Percentiles rank a stretch among this genome's conserved stretches.
These are phyloP conservation scores for Heracleum sosnowskyi DNA, from an alignment of 129 eudicot genomes.

Conservation along the genomic window DNA sequence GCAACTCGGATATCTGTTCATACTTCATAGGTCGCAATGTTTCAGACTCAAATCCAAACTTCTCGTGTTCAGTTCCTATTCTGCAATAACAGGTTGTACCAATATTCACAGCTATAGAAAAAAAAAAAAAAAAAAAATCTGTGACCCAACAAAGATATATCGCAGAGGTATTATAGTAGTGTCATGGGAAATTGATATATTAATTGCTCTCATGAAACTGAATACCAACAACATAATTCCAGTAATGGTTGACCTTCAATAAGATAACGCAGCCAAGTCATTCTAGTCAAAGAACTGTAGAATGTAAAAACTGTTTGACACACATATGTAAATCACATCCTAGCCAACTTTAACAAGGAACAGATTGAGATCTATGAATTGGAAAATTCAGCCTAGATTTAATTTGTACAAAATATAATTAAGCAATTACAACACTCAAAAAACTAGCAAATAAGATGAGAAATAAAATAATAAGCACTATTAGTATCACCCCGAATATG, in stretches of 20 bases:
- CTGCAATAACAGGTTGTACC: constrained; percentile 36
- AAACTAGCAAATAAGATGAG: not conserved
- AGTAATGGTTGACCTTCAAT: not conserved
- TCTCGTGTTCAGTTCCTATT: constrained; percentile 98
- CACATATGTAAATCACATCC: not conserved
- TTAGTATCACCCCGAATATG: not conserved
- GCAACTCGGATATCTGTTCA: constrained; percentile 82
- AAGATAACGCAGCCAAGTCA: not conserved
- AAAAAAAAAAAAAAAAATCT: not conserved
- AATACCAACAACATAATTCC: not conserved
- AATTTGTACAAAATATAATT: not conserved
- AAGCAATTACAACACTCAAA: not conserved
- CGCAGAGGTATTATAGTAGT: not conserved
- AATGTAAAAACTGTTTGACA: not conserved
- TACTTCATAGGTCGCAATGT: constrained; percentile 83
- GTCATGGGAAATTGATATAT: not conserved
- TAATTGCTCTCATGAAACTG: not conserved
- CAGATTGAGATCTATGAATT: not conserved
- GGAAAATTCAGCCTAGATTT: not conserved
- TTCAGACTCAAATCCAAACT: constrained; percentile 81
- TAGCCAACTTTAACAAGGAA: not conserved
- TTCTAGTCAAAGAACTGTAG: not conserved
- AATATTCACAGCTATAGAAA: not conserved
- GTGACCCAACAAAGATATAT: not conserved
- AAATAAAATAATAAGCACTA: not conserved